phyloP scores from a whole-genome alignment of 768 basidiomycete genomes.

The Pleurotus giganteus region DNA sequence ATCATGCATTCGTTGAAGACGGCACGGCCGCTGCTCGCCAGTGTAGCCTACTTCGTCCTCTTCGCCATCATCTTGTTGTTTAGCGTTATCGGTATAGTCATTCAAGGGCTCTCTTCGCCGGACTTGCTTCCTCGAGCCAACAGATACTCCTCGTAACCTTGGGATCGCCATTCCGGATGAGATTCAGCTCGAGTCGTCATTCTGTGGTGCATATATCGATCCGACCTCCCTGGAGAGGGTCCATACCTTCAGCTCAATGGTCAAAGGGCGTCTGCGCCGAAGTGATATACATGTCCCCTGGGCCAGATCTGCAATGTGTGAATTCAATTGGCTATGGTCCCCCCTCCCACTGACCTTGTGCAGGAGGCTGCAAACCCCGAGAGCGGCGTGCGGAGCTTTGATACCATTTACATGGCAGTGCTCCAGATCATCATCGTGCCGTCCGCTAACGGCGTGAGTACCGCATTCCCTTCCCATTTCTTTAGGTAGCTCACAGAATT shows the following conservation, averaged over 20 bases:
- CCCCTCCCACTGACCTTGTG: neutral
- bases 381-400: constrained; percentile 73
- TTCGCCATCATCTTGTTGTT: constrained; percentile 85
- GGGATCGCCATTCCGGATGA: constrained; percentile 43
- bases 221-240: constrained; percentile 47
- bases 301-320: constrained; percentile 80
- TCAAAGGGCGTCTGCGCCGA: constrained; percentile 30
- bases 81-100: constrained; percentile 91
- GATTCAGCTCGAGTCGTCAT: constrained; percentile 46
- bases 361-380: constrained; percentile 70
- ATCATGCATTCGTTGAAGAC: constrained; percentile 93
- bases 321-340: neutral
- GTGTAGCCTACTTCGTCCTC: constrained; percentile 87
- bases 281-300: constrained; percentile 89
- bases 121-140: constrained; percentile 54
- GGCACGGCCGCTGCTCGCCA: constrained; percentile 84
- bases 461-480: constrained; percentile 26
- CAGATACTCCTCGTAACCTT: constrained; percentile 11
- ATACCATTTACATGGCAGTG: constrained; percentile 78
- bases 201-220: constrained; percentile 83
- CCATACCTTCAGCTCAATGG: constrained; percentile 30
- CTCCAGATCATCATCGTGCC: constrained; percentile 87
- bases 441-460: constrained; percentile 73
- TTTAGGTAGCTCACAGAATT: neutral
- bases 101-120: constrained; percentile 85